Base-by-base conservation (phyloP, 768 basidiomycete genomes). In the Scleroderma bovista region DNA sequence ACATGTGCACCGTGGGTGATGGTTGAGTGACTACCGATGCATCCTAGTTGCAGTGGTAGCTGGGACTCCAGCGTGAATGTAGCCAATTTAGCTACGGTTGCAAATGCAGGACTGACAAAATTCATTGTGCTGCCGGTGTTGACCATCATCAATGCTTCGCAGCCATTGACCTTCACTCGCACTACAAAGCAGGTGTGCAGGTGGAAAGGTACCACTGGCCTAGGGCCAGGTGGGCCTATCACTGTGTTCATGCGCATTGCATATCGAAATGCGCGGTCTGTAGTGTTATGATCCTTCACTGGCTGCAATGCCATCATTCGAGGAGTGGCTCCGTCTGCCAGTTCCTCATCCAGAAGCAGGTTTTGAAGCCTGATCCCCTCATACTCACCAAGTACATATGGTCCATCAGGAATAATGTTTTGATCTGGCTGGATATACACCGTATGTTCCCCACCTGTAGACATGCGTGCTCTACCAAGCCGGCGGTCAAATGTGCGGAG, bases 1-100 rank as follows among this genome's bases (percentile, higher is more conserved):
- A 57, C 52, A 6, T 56, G 44, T 0, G 59, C 43, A 0, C 69
- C 67, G 49, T 62, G 63, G 13, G 63, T 61, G 8, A 72, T 64
- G 2, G 49, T 55, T 0, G 69, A 60, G 2, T 57, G 51, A 39
- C 68, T 70, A 0, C 71, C 67, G 0, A 62, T 51, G 0, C 61
- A 67, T 2, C 69, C 69, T 11, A 73, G 46, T 34, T 71, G 68
- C 1, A 73, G 50, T 1, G 48, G 38, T 3, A 63, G 46, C 13
- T 50, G 60, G 3, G 53, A 39, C 3, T 55, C 44, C 13, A 66
- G 46, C 11, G 43, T 39, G 16, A 52, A 48, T 16, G 44, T 40
- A 12, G 53, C 24, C 0, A 57, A 9, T 10, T 49, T 53, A 0
- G 58, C 38, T 0, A 60, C 48, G 6, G 45, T 34, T 0, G 59